Conservation (phyloP, 345 rosid species). For the Syzygium aromaticum region DNA sequence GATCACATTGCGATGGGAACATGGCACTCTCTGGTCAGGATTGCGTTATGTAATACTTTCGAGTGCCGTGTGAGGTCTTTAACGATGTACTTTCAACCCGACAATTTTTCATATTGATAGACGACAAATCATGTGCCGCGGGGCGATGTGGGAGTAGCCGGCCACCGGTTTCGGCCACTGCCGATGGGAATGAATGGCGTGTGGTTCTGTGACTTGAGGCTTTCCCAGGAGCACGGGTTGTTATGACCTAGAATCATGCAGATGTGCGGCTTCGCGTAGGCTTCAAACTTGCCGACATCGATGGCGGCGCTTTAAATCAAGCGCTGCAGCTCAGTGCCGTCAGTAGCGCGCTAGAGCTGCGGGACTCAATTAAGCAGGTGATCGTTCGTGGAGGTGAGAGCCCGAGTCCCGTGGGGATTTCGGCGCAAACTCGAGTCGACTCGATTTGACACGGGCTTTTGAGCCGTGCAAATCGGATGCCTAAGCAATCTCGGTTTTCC, state of each 20-base stretch:
- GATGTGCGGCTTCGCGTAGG: rapidly evolving
- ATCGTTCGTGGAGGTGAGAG: background rate
- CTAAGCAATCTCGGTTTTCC: background rate
- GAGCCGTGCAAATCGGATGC: background rate
- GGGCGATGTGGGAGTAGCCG: background rate
- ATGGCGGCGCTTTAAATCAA: background rate
- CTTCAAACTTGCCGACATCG: background rate
- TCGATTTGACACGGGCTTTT: background rate
- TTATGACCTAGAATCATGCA: background rate
- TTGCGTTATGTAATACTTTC: background rate
- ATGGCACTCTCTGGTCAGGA: background rate
- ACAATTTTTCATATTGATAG: background rate
- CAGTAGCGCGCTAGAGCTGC: background rate
- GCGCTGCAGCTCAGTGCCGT: background rate
- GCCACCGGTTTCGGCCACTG: background rate
- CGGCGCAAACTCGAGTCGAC: background rate
- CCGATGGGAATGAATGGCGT: background rate
- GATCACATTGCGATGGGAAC: background rate
- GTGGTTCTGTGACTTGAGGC: background rate
- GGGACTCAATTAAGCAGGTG: background rate
- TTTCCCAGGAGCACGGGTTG: background rate
- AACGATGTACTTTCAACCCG: background rate
- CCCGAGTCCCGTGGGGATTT: background rate
- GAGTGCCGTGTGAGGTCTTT: background rate
- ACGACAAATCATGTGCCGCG: background rate